Conservation (phyloP, 2,329 filamentous ascomycete species). For the Alternaria novae-zelandiae region DNA sequence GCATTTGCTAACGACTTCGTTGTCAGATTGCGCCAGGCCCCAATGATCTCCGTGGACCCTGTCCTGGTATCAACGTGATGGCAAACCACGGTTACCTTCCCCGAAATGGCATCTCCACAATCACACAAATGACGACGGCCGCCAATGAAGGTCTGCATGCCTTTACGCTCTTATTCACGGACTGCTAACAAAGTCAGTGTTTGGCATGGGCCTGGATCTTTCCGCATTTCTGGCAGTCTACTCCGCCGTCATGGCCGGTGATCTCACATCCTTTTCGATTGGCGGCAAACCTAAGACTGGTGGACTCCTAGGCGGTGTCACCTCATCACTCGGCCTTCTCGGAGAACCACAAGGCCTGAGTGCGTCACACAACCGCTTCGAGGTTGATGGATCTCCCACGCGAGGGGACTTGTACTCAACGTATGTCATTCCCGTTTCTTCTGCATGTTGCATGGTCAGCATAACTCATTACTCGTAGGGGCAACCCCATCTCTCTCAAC, state of each 20-base stretch:
- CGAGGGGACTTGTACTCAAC: conserved; percentile 9
- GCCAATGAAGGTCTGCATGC: conserved; percentile 5
- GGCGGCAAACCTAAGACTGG: conserved; percentile 21
- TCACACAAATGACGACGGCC: conserved; percentile 10
- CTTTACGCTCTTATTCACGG: background rate
- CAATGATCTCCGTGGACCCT: conserved; percentile 11
- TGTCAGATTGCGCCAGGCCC: conserved; percentile 10
- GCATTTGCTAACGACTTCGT: background rate
- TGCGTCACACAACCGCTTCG: conserved; percentile 26
- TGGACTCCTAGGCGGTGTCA: conserved; percentile 24
- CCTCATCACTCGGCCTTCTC: conserved; percentile 21
- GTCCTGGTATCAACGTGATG: conserved; percentile 9
- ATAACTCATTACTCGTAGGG: conserved; percentile 1
- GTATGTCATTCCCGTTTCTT: conserved; percentile 1
- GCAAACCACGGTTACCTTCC: conserved; percentile 11
- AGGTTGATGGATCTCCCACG: conserved; percentile 27
- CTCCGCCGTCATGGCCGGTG: conserved; percentile 18
- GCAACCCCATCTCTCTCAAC: conserved; percentile 8
- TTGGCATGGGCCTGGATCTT: conserved; percentile 20
- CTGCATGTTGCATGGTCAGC: background rate
- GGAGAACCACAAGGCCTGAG: conserved; percentile 20
- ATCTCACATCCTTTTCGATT: conserved; percentile 16
- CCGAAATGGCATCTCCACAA: conserved; percentile 5
- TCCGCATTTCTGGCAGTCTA: conserved; percentile 25
- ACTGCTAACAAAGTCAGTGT: conserved; percentile 3